Evolutionary conservation across 2,329 filamentous ascomycete species (phyloP), one percentile per base, ranked within the genome.

Genomic region (Microdochium nivale): DNA sequence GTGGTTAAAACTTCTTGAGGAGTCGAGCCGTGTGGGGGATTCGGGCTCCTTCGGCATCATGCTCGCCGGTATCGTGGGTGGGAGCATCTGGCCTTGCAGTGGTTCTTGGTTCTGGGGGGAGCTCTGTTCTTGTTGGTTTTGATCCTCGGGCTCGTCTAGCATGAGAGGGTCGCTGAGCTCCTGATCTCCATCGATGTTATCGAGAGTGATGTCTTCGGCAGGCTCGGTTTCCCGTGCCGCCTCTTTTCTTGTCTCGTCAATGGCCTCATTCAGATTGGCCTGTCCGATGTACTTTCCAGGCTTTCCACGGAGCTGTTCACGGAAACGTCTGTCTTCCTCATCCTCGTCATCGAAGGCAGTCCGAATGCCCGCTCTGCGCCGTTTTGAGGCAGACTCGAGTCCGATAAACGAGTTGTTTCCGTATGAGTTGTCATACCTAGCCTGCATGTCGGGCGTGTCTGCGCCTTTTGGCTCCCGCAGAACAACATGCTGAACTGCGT

Each of bases 1-100:
- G 11, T 64, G 60, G 11, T 53, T 57, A 55, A 67, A 74, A 52
- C 65, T 69, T 30, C 58, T 62, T 10, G 60, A 57, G 13, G 61
- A 55, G 25, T 56, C 53, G 19, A 63, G 61, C 11, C 58, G 60
- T 25, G 32, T 30, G n/a, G 58, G 54, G 23, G 60, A 56, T 40
- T 55, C 49, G 5, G 59, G 58, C 25, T 13, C 16, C 14, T 21
- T 44, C 40, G 21, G 40, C 40, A 44, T 44, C 40, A 11, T 7
- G 19, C 40, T 44, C 14, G 40, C 40, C 5, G 40, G 40, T 23
- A 44, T 5, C 19, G 40, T 16, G 5, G 40, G 40, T 7, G 40
- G 40, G 16, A 44, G 40, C 40, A 44, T 44, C 40, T 44, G 40
- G 21, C 40, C 40, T 19, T 44, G n/a, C n/a, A 19, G 8, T 23